phyloP scores from a whole-genome alignment of 768 basidiomycete genomes.

The Suillus subalutaceus region DNA sequence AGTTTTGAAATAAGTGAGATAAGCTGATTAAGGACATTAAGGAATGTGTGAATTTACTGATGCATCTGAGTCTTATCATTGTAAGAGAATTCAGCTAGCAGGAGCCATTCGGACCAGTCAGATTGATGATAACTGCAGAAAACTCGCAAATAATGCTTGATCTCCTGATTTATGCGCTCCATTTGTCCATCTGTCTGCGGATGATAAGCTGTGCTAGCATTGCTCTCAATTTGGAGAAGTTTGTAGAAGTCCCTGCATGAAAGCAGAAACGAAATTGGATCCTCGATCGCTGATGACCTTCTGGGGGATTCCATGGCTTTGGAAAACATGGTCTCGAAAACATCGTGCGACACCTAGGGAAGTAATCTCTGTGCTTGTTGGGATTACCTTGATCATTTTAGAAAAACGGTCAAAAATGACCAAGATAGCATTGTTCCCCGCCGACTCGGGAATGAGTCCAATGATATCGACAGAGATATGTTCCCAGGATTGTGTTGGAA shows the following conservation, averaged over 20 bases:
- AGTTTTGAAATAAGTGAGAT: too few species aligned
- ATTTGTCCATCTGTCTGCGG: conserved; percentile 45
- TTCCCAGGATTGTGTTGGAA: conserved; percentile 25
- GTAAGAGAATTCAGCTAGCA: conserved; percentile 36
- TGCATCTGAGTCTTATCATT: conserved; percentile 35
- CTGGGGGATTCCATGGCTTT: conserved; percentile 11
- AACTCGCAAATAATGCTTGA: conserved; percentile 41
- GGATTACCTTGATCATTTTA: conserved; percentile 45
- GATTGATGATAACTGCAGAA: conserved; percentile 35
- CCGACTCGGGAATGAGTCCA: conserved; percentile 30
- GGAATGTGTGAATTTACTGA: too few species aligned
- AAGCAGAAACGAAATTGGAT: conserved; percentile 18
- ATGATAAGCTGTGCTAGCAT: conserved; percentile 44
- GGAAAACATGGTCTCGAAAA: conserved; percentile 23
- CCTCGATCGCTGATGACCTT: conserved; percentile 16
- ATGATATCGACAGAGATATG: conserved; percentile 38
- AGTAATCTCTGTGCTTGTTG: conserved; percentile 29
- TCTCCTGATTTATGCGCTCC: conserved; percentile 38
- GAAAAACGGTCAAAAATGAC: conserved; percentile 32
- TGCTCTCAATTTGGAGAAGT: conserved; percentile 35
- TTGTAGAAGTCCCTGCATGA: conserved; percentile 33
- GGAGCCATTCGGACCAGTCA: conserved; percentile 39
- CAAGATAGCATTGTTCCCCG: conserved; percentile 39
- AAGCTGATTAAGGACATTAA: too few species aligned
- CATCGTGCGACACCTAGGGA: conserved; percentile 31